Conservation (phyloP, 2,329 filamentous ascomycete genomes). For the Aspergillus tanneri region DNA sequence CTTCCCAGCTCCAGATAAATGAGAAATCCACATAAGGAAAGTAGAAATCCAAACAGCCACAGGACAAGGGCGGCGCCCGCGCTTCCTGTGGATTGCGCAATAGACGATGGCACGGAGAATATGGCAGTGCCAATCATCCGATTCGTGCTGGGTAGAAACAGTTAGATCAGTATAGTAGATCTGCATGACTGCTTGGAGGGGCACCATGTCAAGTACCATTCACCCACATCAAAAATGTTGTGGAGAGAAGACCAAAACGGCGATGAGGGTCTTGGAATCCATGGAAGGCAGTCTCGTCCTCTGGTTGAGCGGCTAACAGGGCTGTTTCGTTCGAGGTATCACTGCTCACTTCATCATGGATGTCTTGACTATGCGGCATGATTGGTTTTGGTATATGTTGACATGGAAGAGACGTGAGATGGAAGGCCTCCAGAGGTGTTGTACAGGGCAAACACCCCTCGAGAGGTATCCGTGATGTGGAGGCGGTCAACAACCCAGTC, state of each 20-base stretch:
- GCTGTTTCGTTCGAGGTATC: not conserved
- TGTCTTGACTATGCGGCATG: too few species aligned
- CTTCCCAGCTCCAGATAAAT: slow-evolving; percentile 65
- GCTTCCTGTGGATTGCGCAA: slow-evolving; percentile 64
- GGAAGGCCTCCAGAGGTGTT: too few species aligned
- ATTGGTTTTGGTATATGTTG: too few species aligned
- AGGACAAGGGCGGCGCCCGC: slow-evolving; percentile 61
- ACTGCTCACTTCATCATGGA: too few species aligned
- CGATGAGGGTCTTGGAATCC: not conserved
- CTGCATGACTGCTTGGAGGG: not conserved
- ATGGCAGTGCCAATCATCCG: slow-evolving; percentile 68
- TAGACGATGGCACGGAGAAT: slow-evolving; percentile 66
- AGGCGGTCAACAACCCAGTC: too few species aligned
- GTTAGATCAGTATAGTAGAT: not conserved
- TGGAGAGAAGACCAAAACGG: slow-evolving; percentile 3
- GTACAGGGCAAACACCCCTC: too few species aligned
- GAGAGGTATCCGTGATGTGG: too few species aligned
- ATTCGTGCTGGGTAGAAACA: slow-evolving; percentile 3
- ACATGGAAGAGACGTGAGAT: too few species aligned
- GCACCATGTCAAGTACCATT: not conserved
- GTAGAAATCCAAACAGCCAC: slow-evolving; percentile 61
- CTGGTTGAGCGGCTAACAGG: not conserved
- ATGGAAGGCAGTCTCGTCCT: not conserved
- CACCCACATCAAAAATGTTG: slow-evolving; percentile 6
- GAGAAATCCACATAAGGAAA: slow-evolving; percentile 60